These are phyloP conservation scores for Prunus fruticosa DNA, from an alignment of 306 rosid species.

Conservation along the genomic window DNA sequence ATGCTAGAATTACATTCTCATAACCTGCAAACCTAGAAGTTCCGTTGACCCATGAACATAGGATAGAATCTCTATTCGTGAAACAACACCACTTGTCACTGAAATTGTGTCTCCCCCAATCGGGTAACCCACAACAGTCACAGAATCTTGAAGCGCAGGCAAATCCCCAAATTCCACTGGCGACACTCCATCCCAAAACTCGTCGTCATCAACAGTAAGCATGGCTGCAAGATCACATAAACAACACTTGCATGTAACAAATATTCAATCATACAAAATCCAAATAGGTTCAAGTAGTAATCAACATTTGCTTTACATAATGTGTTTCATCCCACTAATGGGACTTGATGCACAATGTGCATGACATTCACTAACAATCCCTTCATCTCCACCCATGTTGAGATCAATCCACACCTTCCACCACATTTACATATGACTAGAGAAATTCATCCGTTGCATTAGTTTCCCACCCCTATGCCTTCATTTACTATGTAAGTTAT, in stretches of 20 bases:
- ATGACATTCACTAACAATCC: neutral
- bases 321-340: too few relatives aligned
- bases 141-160: slow-evolving; percentile 91
- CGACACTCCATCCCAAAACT: slow-evolving; percentile 92
- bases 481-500: neutral
- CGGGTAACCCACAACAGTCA: slow-evolving; percentile 96
- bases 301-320: slow-evolving; percentile 1
- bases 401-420: neutral
- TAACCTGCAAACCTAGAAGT: slow-evolving; percentile 95
- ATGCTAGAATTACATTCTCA: neutral
- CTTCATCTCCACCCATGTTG: neutral
- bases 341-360: neutral
- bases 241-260: slow-evolving; percentile 7
- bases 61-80: slow-evolving; percentile 88
- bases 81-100: slow-evolving; percentile 96
- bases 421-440: neutral
- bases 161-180: slow-evolving; percentile 84
- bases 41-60: slow-evolving; percentile 96
- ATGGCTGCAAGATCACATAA: slow-evolving; percentile 59
- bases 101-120: slow-evolving; percentile 98
- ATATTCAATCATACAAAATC: neutral
- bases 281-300: neutral
- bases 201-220: slow-evolving; percentile 84
- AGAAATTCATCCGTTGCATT: neutral
- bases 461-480: neutral